Percentiles rank a stretch among this genome's conserved stretches.
Evolutionary conservation across 805 yeast species (phyloP).

Genomic region (Millerozyma miso): DNA sequence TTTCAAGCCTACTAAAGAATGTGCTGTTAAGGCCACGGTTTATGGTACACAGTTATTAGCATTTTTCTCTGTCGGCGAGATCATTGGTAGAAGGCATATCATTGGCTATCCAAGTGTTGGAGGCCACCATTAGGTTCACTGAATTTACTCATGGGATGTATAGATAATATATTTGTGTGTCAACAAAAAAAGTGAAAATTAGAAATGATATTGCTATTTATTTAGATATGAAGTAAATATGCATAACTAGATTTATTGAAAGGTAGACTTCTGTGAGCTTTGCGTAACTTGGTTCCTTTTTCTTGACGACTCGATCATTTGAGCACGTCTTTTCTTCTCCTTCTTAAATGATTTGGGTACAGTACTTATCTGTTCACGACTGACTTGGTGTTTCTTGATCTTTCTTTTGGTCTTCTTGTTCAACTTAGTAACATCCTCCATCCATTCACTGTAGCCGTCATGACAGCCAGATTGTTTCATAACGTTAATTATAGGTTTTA

Average conservation of each 20-base stretch:
- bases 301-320: slow-evolving; percentile 76
- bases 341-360: slow-evolving; percentile 67
- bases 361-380: slow-evolving; percentile 77
- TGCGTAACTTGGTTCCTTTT: slow-evolving; percentile 41
- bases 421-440: slow-evolving; percentile 66
- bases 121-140: slow-evolving; percentile 24
- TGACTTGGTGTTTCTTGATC: slow-evolving; percentile 53
- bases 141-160: background rate
- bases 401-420: slow-evolving; percentile 57
- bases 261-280: background rate
- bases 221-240: background rate
- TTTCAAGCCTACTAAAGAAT: slow-evolving; percentile 49
- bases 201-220: background rate
- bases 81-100: slow-evolving; percentile 90
- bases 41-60: slow-evolving; percentile 83
- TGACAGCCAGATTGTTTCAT: slow-evolving; percentile 88
- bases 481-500: slow-evolving; percentile 85
- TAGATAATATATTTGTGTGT: background rate
- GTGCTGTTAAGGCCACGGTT: slow-evolving; percentile 63
- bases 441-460: slow-evolving; percentile 69
- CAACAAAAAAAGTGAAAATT: background rate
- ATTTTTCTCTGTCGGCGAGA: slow-evolving; percentile 90
- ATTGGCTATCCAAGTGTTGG: slow-evolving; percentile 79
- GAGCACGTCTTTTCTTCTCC: slow-evolving; percentile 57
- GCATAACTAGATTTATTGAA: background rate